Evolutionary conservation across 176 grass and related monocot genomes (phyloP).

Genomic region (Hyparrhenia diplandra): DNA sequence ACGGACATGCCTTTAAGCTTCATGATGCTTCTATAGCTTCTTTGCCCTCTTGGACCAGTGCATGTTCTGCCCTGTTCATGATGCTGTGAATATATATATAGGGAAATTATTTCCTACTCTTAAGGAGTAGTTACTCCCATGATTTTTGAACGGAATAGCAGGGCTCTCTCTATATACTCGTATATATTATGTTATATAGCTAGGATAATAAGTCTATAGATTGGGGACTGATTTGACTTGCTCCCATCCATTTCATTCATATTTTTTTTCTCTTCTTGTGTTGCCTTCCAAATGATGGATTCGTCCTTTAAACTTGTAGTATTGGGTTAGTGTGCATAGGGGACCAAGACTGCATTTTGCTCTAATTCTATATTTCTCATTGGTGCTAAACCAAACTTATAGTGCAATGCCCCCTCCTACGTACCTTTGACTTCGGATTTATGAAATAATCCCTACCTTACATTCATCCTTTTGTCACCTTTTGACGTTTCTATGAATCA

Average conservation of each 20-base stretch:
- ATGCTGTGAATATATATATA: conserved; percentile 19
- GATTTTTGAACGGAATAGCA: too few species aligned
- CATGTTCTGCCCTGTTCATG: conserved; percentile 4
- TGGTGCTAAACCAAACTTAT: conserved; percentile 24
- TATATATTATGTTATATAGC: conserved; percentile 13
- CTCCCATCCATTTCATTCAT: conserved; percentile 19
- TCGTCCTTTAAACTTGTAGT: background rate
- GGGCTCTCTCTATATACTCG: too few species aligned
- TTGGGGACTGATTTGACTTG: conserved; percentile 30
- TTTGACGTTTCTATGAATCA: conserved; percentile 4
- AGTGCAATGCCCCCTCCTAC: background rate
- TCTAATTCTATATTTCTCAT: background rate
- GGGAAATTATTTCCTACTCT: too few species aligned
- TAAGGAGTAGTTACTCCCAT: too few species aligned
- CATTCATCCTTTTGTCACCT: background rate
- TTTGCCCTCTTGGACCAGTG: conserved; percentile 32
- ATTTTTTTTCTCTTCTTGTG: conserved; percentile 18
- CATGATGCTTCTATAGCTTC: conserved; percentile 11
- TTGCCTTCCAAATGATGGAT: conserved; percentile 13
- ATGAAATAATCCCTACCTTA: conserved; percentile 2
- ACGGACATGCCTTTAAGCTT: conserved; percentile 24
- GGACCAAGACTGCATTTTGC: conserved; percentile 27
- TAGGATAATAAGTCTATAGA: conserved; percentile 14
- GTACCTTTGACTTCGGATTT: background rate
- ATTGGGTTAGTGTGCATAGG: conserved; percentile 17